phyloP scores from a whole-genome alignment of 495 filamentous ascomycete genomes.

The Xylaria cubensis region DNA sequence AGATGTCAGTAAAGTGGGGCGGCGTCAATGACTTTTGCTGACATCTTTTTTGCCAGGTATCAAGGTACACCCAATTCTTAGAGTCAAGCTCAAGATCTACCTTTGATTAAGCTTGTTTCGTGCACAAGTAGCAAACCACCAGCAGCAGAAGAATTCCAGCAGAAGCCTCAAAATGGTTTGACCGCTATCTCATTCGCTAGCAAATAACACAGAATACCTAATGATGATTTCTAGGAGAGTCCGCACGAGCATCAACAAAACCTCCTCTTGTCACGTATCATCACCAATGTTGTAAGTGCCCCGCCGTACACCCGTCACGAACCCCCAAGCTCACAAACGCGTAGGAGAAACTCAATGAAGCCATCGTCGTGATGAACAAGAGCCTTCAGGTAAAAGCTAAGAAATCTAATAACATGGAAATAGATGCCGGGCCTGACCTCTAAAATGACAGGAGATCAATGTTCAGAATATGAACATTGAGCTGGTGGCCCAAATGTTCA shows the following conservation, averaged over 20 bases:
- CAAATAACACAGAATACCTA: background rate
- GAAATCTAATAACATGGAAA: background rate
- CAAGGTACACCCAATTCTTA: background rate
- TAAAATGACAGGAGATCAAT: constrained; percentile 81
- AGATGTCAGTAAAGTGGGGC: no score
- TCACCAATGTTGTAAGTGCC: constrained; percentile 87
- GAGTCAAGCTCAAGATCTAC: background rate
- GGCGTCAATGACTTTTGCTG: no score
- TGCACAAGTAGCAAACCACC: background rate
- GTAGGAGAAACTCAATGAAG: constrained; percentile 97
- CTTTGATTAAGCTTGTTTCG: background rate
- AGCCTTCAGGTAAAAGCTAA: constrained; percentile 73
- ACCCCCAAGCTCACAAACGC: constrained; percentile 15
- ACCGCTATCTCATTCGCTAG: background rate
- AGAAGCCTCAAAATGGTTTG: constrained; percentile 14
- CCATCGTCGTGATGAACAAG: constrained; percentile 90
- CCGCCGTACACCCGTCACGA: background rate
- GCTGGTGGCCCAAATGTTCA: constrained; percentile 98
- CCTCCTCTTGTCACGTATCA: constrained; percentile 89
- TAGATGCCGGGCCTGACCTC: constrained; percentile 20
- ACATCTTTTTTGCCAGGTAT: background rate
- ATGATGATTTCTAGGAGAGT: constrained; percentile 69
- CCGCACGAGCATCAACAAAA: constrained; percentile 98
- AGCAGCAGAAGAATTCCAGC: background rate
- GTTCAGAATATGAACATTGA: constrained; percentile 98